phyloP scores from a whole-genome alignment of 2,329 filamentous ascomycete species.

The Amesomyces nigricolor region DNA sequence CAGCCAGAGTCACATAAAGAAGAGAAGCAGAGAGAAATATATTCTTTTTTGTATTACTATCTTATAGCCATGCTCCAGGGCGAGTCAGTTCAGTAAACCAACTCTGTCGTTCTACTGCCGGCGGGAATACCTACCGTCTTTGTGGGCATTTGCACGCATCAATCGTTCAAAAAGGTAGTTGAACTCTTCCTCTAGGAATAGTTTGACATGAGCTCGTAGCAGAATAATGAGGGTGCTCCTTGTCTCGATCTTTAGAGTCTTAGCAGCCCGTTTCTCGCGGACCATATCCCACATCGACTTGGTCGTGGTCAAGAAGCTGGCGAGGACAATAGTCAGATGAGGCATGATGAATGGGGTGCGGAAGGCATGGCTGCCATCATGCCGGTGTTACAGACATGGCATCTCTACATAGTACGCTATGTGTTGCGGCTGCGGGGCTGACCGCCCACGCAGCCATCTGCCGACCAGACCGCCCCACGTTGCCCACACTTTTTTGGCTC shows the following conservation, averaged over 20 bases:
- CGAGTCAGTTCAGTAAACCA: background rate
- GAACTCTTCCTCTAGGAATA: constrained; percentile 10
- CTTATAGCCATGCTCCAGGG: background rate
- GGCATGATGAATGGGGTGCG: constrained; percentile 4
- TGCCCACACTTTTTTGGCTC: no score
- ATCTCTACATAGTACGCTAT: no score
- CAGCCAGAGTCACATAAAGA: background rate
- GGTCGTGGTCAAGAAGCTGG: constrained; percentile 10
- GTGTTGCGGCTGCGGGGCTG: no score
- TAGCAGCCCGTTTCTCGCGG: constrained; percentile 6
- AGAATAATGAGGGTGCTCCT: constrained; percentile 9
- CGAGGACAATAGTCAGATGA: no score
- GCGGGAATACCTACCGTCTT: no score
- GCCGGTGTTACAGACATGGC: no score
- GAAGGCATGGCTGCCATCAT: constrained; percentile 5
- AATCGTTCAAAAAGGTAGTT: constrained; percentile 6
- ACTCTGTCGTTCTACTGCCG: background rate
- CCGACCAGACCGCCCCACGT: no score
- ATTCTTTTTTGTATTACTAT: background rate
- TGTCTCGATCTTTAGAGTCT: constrained; percentile 7
- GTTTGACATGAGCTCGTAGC: constrained; percentile 7
- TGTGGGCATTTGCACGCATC: no score
- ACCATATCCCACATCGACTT: no score
- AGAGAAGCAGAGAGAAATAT: background rate
- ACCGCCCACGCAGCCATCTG: no score